Evolutionary conservation across 2,329 filamentous ascomycete genomes (phyloP), one percentile per base, ranked within the genome.

Genomic region (Fusarium tanahbumbuense): DNA sequence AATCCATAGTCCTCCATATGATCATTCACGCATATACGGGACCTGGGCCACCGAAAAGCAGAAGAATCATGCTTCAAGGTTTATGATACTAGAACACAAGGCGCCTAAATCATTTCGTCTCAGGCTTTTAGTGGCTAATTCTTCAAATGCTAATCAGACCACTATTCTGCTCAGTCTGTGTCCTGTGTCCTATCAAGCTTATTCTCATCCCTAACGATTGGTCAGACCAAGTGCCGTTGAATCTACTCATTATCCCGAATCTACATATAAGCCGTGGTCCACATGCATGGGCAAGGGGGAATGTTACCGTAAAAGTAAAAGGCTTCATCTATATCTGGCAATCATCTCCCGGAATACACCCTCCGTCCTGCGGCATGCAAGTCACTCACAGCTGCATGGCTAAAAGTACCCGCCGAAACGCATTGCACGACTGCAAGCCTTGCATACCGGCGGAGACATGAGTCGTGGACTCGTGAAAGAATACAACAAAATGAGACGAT

Each of bases 371-470:
- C 32, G 45, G 37, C 25, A 42, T 37, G 48, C 42, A 41, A 52
- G 54, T 42, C 15, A 37, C n/a, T 37, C 60, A 49, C 59, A 56
- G 50, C 23, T 53, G 49, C 30, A 37, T 50, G 32, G 45, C 23
- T 46, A 40, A 32, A 47, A 55, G 41, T 37, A 37, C 42, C 42
- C 46, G 44, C 25, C 25, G 27, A 16, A 47, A 45, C 54, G 62
- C 53, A 53, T 44, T 48, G 41, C 42, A 27, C 40, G 18, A 28
- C 27, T 41, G 25, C 25, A 42, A 23, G 40, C 16, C 50, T 46
- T 47, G 46, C 60, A 57, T 56, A n/a, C 25, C 64, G 46, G 66
- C 56, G 65, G 64, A 30, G 22, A 50, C 22, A 22, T 54, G 30
- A 13, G 47, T 42, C 55, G 15, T 34, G 16, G 18, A 20, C 18